Evolutionary conservation across 441 rosid species (phyloP), one percentile per base, ranked within the genome.

Genomic region (Erodium trifolium): DNA sequence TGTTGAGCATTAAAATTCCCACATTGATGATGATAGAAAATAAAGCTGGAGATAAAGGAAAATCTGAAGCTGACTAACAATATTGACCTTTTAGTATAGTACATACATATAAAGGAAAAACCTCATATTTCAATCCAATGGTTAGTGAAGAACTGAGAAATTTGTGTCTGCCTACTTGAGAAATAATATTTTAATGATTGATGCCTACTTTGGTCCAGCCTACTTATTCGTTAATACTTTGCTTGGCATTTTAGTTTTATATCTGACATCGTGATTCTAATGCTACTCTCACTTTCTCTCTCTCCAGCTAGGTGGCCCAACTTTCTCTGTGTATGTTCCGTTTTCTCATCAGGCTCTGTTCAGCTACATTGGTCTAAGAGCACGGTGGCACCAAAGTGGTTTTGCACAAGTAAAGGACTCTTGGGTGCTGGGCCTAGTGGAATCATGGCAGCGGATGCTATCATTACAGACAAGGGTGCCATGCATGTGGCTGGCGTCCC

Each of bases 401-500:
- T 95, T 83, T 82, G 79, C 83, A 90, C 99, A 23, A 88, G 89
- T 85, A 95, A 89, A 84, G 99, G 97, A 74, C 92, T 95, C 70
- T 82, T 95, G 87, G 99, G 99, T 78, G 98, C 99, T 69, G 99
- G 99, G 41, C 99, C 99, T 75, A 92, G 99, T 78, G 98, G 99
- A 43, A 95, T 95, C 76, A 92, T 95, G 99, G 98, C 99, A 74
- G 99, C 98, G 67, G 99, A 95, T 90, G 98, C 96, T 66, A 92
- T 95, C 68, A 80, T 92, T 83, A 95, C 98, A 3, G 98, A 95
- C 77, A 90, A 91, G 72, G 98, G 99, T 73, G 96, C 97, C 65
- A 84, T 95, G 95, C 98, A 92, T 78, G 95, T 95, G 74, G 99
- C 99, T 41, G 99, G 99, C 55, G 99, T 92, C 78, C 99, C 99